These are phyloP conservation scores for Epicoccum sorghinum DNA, from an alignment of 2,329 filamentous ascomycete species.

Conservation along the genomic window DNA sequence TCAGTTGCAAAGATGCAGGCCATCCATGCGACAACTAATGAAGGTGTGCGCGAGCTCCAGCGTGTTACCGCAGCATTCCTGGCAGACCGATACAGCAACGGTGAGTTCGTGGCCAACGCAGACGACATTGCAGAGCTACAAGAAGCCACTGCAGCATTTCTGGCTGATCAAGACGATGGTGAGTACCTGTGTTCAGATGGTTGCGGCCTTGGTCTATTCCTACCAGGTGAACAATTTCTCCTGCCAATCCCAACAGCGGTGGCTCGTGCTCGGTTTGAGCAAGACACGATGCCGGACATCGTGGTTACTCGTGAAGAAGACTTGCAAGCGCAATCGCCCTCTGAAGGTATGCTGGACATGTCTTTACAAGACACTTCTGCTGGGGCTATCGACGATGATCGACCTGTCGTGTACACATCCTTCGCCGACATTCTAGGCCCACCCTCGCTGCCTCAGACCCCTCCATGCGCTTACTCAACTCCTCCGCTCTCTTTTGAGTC, in stretches of 20 bases:
- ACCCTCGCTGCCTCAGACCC: neutral
- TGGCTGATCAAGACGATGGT: constrained; percentile 5
- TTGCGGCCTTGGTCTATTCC: neutral
- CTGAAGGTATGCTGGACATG: neutral
- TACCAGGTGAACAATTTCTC: constrained; percentile 8
- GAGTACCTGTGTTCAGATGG: constrained; percentile 9
- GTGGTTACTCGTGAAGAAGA: neutral
- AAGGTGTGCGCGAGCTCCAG: constrained; percentile 1
- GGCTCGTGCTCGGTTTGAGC: neutral
- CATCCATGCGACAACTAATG: neutral
- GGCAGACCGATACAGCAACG: neutral
- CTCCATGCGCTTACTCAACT: too few relatives aligned
- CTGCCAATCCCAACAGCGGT: neutral
- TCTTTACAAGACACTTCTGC: neutral
- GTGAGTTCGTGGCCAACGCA: neutral
- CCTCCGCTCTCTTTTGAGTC: too few relatives aligned
- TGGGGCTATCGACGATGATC: neutral
- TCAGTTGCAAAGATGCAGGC: neutral
- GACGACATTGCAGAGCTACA: constrained; percentile 9
- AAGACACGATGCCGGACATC: neutral
- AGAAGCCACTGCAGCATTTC: constrained; percentile 10
- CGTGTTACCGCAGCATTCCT: neutral
- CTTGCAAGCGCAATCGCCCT: neutral
- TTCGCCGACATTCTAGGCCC: neutral
- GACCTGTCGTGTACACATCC: neutral